Evolutionary conservation across 192 early-diverging fungal genomes (phyloP), one percentile per base, ranked within the genome.

Genomic region (Linnemannia exigua): DNA sequence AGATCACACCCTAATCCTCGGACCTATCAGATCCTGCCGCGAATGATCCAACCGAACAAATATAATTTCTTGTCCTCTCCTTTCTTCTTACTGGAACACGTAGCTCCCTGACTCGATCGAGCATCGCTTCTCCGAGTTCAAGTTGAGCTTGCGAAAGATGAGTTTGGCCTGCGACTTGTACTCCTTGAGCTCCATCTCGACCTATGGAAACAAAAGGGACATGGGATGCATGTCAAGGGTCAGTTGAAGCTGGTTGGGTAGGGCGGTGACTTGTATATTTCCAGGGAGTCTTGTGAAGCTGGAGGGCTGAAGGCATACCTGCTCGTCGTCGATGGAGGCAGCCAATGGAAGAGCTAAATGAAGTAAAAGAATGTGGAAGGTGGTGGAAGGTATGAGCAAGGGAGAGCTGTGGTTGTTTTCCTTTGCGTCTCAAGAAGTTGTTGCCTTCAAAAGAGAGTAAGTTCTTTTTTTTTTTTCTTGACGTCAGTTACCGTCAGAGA

Each of bases 321-420:
- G 95, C 66, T 96, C 96, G 87, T 99, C 97, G 88, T 99, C 97
- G 93, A 99, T 97, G 25, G 95, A 96, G 17, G 97, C 97, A 37
- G 98, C 98, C 69, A 99, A 91, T 5, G 97, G 97, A 61, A 98
- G 91, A 8, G 97, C 88, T 89, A 79, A 37, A 22, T 50, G 54
- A 38, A 7, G 15, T 22, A 16, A 12, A 51, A 38, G 44, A 51
- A 16, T 19, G 8, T 7, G 12, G 20, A 74, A 31, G 1, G 47
- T 41, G 38, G 46, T 6, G 37, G 22, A 5, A 36, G 72, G 37
- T 63, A 50, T 63, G 20, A 63, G 48, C 58, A 54, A 1, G 25
- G 28, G 2, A 0, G 51, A 47, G 41, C 28, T 19, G 70, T 28
- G 17, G 41, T 17, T 7, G 19, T 72, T 6, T 25, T 70, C 50